Evolutionary conservation across 2,329 filamentous ascomycete species (phyloP).

Genomic region (Clonostachys rosea): DNA sequence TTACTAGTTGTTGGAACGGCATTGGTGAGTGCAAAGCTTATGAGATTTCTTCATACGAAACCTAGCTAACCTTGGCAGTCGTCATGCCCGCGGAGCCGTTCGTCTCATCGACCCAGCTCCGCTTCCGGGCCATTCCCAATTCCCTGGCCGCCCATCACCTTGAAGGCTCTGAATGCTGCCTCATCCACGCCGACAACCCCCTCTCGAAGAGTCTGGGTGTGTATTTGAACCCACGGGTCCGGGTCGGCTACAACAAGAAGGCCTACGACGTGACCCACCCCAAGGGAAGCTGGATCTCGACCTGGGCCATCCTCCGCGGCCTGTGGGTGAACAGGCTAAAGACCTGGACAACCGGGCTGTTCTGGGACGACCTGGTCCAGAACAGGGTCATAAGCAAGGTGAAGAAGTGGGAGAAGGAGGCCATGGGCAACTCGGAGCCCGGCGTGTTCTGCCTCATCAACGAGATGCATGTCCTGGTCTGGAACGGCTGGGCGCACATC

Average conservation of each 20-base stretch:
- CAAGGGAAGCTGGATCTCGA: conserved; percentile 37
- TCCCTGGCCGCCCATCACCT: conserved; percentile 57
- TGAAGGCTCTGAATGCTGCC: conserved; percentile 76
- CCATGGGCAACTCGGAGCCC: conserved; percentile 27
- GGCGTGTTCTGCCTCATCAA: conserved; percentile 51
- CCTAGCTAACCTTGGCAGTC: conserved; percentile 14
- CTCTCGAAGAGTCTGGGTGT: conserved; percentile 48
- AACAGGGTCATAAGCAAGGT: conserved; percentile 26
- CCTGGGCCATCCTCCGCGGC: conserved; percentile 42
- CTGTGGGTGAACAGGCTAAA: conserved; percentile 53
- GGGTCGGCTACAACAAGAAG: conserved; percentile 56
- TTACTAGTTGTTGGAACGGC: conserved; percentile 40
- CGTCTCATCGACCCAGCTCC: conserved; percentile 36
- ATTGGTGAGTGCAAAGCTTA: conserved; percentile 21
- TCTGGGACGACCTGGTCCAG: conserved; percentile 3
- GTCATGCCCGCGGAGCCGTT: conserved; percentile 52
- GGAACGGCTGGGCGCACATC: conserved; percentile 56
- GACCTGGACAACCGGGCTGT: conserved; percentile 26
- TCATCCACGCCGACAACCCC: conserved; percentile 70
- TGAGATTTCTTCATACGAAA: too few species aligned
- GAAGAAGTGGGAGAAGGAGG: conserved; percentile 27
- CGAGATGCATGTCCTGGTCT: conserved; percentile 55
- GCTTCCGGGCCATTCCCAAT: conserved; percentile 62
- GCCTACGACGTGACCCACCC: conserved; percentile 48
- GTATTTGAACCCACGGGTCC: conserved; percentile 64